phyloP scores from a whole-genome alignment of 2,329 filamentous ascomycete genomes.

The Penicillium sp. region DNA sequence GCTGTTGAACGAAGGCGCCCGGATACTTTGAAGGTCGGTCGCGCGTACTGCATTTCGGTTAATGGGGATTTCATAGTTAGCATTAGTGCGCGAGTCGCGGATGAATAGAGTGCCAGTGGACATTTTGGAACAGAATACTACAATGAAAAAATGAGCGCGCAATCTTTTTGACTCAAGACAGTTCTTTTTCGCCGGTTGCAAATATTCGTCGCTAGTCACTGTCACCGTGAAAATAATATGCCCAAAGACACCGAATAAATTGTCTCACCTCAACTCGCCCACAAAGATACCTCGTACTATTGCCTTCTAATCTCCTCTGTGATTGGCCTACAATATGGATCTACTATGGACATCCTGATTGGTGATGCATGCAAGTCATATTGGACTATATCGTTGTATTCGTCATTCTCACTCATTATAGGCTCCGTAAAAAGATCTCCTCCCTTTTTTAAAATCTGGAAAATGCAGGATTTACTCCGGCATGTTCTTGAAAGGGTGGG shows the following conservation, averaged over 20 bases:
- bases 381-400: background rate
- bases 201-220: background rate
- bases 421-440: background rate
- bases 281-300: background rate
- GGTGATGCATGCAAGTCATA: background rate
- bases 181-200: background rate
- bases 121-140: conserved; percentile 1
- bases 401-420: conserved; percentile 1
- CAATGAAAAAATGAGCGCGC: background rate
- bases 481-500: conserved; percentile 63
- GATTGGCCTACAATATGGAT: background rate
- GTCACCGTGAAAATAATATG: too few species aligned
- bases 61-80: conserved; percentile 31
- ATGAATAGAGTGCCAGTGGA: conserved; percentile 20
- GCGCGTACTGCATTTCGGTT: conserved; percentile 29
- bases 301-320: background rate
- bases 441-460: background rate
- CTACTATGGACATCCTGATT: background rate
- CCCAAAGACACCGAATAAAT: too few species aligned
- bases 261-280: background rate
- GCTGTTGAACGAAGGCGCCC: conserved; percentile 8
- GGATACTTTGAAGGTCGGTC: conserved; percentile 30
- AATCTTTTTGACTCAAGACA: background rate
- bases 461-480: conserved; percentile 47
- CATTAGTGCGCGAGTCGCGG: conserved; percentile 30